Conservation (phyloP, 177 flowering plant genomes). For the Telopea speciosissima region DNA sequence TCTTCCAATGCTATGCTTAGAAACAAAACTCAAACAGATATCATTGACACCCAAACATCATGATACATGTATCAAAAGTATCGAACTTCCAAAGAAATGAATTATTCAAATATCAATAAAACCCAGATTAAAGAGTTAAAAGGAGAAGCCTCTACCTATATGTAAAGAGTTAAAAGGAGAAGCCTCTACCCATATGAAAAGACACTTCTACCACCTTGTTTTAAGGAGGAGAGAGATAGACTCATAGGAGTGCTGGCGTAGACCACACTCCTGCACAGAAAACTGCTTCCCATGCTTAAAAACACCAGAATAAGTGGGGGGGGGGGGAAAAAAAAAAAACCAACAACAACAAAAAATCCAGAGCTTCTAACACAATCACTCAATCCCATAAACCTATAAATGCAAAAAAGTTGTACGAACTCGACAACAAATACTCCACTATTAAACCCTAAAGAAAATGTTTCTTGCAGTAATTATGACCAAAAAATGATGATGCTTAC, state of each 20-base stretch:
- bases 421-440: neutral
- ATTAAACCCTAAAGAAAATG: neutral
- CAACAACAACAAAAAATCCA: neutral
- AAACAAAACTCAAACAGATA: neutral
- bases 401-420: neutral
- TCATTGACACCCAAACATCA: neutral
- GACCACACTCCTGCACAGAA: too few species aligned
- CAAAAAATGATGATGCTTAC: conserved; percentile 2
- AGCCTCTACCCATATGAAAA: neutral
- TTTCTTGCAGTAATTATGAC: neutral
- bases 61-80: neutral
- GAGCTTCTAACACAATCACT: neutral
- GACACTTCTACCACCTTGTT: too few species aligned
- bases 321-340: too few species aligned
- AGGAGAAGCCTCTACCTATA: neutral
- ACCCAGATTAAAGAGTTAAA: neutral
- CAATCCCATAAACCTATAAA: neutral
- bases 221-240: too few species aligned
- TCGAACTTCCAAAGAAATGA: neutral
- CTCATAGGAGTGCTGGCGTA: too few species aligned
- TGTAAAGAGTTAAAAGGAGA: neutral
- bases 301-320: neutral
- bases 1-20: neutral
- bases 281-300: too few species aligned
- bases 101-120: neutral